Conservation (phyloP, 768 basidiomycete genomes). For the Leucosporidium yakuticum region DNA sequence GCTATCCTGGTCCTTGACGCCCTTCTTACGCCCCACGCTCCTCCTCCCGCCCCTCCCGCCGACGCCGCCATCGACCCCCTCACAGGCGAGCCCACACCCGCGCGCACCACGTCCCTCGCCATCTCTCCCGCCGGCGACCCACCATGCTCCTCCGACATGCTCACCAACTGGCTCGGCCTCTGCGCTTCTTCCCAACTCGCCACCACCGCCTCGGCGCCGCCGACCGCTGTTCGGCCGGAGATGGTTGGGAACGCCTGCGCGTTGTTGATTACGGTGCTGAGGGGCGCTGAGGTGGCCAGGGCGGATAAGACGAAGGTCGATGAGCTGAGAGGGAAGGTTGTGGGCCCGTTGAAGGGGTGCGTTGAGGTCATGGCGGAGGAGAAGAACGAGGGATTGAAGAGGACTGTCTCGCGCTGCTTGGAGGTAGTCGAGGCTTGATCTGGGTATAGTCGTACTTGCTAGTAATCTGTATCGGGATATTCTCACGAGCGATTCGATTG, state of each 20-base stretch:
- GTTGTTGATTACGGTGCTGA: conserved; percentile 53
- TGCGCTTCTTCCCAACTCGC: conserved; percentile 13
- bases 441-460: too few relatives aligned
- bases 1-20: conserved; percentile 61
- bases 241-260: conserved; percentile 70
- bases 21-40: conserved; percentile 52
- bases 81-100: conserved; percentile 36
- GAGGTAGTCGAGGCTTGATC: too few relatives aligned
- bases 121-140: conserved; percentile 36
- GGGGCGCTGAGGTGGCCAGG: conserved; percentile 2
- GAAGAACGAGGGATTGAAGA: background rate
- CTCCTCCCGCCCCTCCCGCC: conserved; percentile 45
- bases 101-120: conserved; percentile 14
- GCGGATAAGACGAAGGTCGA: conserved; percentile 44
- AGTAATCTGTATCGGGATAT: too few relatives aligned
- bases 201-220: background rate
- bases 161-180: conserved; percentile 59
- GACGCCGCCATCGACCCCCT: conserved; percentile 6
- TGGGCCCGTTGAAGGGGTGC: conserved; percentile 35
- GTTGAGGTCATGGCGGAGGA: background rate
- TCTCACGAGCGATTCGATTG: too few relatives aligned
- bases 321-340: conserved; percentile 44
- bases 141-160: conserved; percentile 48
- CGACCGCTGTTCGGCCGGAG: conserved; percentile 59
- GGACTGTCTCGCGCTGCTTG: too few relatives aligned